Conservation (phyloP, 139 green algal species). For the Pleodorina starrii region DNA sequence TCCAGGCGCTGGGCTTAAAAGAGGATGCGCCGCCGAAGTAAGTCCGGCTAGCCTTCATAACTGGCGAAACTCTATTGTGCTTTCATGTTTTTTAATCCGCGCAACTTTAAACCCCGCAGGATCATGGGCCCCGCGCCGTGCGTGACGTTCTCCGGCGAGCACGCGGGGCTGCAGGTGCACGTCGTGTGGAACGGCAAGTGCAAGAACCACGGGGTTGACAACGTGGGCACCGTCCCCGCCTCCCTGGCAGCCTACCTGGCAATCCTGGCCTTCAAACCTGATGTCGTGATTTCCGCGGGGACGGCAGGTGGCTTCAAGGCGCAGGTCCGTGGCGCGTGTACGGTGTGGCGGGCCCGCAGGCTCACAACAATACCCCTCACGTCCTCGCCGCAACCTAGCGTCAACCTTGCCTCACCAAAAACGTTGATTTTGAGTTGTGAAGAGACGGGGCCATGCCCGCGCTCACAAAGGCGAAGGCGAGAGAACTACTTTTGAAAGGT, state of each 20-base stretch:
- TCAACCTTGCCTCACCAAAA: too few species aligned
- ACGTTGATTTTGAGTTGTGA: too few species aligned
- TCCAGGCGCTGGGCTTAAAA: constrained; percentile 77
- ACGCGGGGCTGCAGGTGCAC: constrained; percentile 73
- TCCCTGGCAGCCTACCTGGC: constrained; percentile 90
- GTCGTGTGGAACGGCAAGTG: constrained; percentile 88
- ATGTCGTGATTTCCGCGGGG: constrained; percentile 94
- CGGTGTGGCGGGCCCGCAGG: too few species aligned
- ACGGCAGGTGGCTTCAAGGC: constrained; percentile 95
- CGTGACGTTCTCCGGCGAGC: constrained; percentile 75
- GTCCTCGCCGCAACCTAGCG: too few species aligned
- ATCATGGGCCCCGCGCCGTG: constrained; percentile 77
- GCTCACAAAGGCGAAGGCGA: too few species aligned
- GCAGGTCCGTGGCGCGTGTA: constrained; percentile 58
- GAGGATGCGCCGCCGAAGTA: constrained; percentile 69
- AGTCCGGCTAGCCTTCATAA: background rate
- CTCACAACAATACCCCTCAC: too few species aligned
- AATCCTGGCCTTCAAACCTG: constrained; percentile 79
- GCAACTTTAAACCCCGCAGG: constrained; percentile 10
- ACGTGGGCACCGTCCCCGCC: constrained; percentile 92
- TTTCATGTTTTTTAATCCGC: background rate
- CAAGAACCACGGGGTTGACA: constrained; percentile 82
- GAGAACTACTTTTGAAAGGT: too few species aligned
- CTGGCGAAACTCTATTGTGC: background rate
- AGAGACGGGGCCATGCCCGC: too few species aligned